These are phyloP conservation scores for Plantago major DNA, from an alignment of 257 asterid genomes.

Conservation along the genomic window DNA sequence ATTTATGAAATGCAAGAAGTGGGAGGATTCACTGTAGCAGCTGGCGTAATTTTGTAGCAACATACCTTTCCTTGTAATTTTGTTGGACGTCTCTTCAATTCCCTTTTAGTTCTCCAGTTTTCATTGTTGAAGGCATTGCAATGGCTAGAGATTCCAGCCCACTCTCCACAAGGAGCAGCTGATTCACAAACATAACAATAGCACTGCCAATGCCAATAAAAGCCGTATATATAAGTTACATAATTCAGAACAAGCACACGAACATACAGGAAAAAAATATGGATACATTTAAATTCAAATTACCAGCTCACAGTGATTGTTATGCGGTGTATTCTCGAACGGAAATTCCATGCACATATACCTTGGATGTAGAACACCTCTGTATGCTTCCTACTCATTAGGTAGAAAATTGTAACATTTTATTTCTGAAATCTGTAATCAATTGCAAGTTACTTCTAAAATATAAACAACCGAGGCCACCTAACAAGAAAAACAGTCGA, in stretches of 20 bases:
- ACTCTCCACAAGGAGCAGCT: background rate
- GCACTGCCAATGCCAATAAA: background rate
- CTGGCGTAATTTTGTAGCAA: background rate
- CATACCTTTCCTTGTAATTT: background rate
- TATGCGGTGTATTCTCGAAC: background rate
- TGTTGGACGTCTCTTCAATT: background rate
- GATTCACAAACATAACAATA: constrained; percentile 7
- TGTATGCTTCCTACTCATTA: constrained; percentile 2
- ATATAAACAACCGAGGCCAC: no score
- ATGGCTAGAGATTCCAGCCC: constrained; percentile 2
- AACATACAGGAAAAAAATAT: no score
- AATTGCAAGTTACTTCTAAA: no score
- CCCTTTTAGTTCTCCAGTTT: constrained; percentile 4
- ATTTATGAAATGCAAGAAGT: no score
- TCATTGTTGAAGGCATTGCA: constrained; percentile 3
- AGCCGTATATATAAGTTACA: no score
- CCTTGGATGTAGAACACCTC: background rate
- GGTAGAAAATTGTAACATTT: background rate
- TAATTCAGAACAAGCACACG: background rate
- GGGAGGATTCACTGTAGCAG: background rate
- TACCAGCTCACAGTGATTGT: background rate
- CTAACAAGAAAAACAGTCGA: no score
- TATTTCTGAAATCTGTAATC: no score
- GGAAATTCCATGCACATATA: constrained; percentile 6
- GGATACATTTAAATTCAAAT: background rate